Base-by-base conservation (phyloP, 495 filamentous ascomycete genomes). In the Darksidea phi region DNA sequence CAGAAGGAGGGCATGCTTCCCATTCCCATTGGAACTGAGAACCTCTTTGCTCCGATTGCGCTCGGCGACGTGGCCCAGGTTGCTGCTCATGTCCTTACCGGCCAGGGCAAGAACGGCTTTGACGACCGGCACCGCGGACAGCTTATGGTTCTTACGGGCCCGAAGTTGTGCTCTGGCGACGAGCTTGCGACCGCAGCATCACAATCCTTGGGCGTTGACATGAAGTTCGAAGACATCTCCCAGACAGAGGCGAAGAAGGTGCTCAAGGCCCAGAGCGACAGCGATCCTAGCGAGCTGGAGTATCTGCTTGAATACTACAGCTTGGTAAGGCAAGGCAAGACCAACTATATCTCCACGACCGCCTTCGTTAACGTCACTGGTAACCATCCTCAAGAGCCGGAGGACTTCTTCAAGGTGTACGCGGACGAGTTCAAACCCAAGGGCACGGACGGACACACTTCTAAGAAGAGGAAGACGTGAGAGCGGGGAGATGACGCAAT, bases 231-330 rank as follows among this genome's bases (percentile, higher is more conserved):
- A 50, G 72, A 82, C 57, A 81, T 83, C 50, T 78, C 78, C 18
- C 75, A 77, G 79, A 62, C 70, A 36, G 78, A 82, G 64, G 81
- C 81, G 6, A 77, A 76, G 59, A 60, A 70, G 8, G 72, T 83
- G 6, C 74, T 84, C 1, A 64, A 71, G 4, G 48, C 67, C 1
- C 77, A 82, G 32, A 60, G 74, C 5, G 71, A 72, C 17, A 71
- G 70, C 36, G 80, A 82, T 50, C 70, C 76, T 0, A 73, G 78
- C 1, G 80, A 83, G 67, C 72, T 78, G 56, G 61, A 83, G 66
- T 82, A 79, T 61, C 61, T 84, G 36, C 75, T 84, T 10, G 80
- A 85, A 61, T 84, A 83, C 67, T 84, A 82, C 70, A 76, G 78
- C 18, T 73, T 85, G 13, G 82, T 83, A 3, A 72, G 79, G 20